These are phyloP conservation scores for Exserohilum turcica DNA, from an alignment of 2,329 filamentous ascomycete genomes.

Conservation along the genomic window DNA sequence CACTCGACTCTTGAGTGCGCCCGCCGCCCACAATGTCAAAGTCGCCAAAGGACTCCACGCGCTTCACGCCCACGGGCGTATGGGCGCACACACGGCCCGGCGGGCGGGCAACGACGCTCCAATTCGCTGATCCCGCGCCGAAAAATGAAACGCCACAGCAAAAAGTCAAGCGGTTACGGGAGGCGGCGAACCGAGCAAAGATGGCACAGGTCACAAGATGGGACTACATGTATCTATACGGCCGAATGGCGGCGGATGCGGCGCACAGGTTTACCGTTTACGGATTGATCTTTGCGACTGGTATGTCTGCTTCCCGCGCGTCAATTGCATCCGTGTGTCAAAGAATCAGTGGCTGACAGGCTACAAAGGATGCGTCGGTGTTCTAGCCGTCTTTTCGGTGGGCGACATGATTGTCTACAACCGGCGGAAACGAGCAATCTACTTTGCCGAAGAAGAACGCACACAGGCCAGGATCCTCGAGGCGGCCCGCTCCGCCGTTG, in stretches of 20 bases:
- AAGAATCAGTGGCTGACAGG: conserved; percentile 12
- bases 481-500: conserved; percentile 52
- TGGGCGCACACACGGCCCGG: conserved; percentile 70
- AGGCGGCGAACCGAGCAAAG: conserved; percentile 55
- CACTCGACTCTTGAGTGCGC: conserved; percentile 5
- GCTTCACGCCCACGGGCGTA: conserved; percentile 72
- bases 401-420: conserved; percentile 72
- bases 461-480: conserved; percentile 51
- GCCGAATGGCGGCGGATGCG: conserved; percentile 58
- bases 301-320: conserved; percentile 46
- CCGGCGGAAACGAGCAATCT: conserved; percentile 66
- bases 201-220: conserved; percentile 58
- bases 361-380: conserved; percentile 60
- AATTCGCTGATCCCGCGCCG: conserved; percentile 49
- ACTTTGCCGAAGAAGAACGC: conserved; percentile 59
- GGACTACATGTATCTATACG: conserved; percentile 53
- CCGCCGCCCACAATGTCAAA: conserved; percentile 57
- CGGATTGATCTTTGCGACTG: conserved; percentile 65
- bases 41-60: conserved; percentile 78
- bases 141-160: conserved; percentile 59
- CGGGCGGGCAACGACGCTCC: conserved; percentile 49
- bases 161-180: conserved; percentile 58
- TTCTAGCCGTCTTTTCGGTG: conserved; percentile 67
- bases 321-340: conserved; percentile 15
- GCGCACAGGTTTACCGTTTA: conserved; percentile 65